These are phyloP conservation scores for Pichia sp. DNA, from an alignment of 1,139 yeast species.

Conservation along the genomic window DNA sequence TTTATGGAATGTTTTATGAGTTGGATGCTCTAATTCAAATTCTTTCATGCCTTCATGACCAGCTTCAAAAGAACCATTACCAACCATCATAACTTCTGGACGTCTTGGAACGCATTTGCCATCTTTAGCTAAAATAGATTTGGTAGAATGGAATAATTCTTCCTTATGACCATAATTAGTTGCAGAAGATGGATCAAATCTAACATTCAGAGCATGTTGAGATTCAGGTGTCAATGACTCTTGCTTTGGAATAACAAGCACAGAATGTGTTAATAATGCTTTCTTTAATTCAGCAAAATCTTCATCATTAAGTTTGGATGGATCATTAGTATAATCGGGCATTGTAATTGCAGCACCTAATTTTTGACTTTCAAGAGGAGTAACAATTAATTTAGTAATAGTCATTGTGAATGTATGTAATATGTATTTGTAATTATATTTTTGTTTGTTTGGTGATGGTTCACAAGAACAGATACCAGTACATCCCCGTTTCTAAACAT, in stretches of 20 bases:
- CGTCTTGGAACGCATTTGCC: slow-evolving; percentile 72
- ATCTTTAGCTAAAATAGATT: slow-evolving; percentile 71
- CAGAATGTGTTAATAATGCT: slow-evolving; percentile 63
- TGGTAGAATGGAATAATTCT: slow-evolving; percentile 70
- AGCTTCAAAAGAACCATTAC: slow-evolving; percentile 68
- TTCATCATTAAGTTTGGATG: slow-evolving; percentile 56
- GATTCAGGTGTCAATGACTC: slow-evolving; percentile 60
- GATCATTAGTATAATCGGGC: slow-evolving; percentile 67
- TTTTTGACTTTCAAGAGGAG: slow-evolving; percentile 46
- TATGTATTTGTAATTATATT: neutral
- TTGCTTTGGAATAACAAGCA: slow-evolving; percentile 67
- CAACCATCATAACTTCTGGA: slow-evolving; percentile 85
- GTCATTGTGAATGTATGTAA: neutral
- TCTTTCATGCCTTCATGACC: slow-evolving; percentile 59
- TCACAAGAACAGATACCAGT: neutral
- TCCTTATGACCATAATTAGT: slow-evolving; percentile 74
- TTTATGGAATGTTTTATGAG: slow-evolving; percentile 74
- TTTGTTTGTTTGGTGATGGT: neutral
- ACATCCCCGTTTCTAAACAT: neutral
- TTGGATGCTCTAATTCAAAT: slow-evolving; percentile 69
- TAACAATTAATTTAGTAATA: slow-evolving; percentile 25
- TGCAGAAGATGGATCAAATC: slow-evolving; percentile 68
- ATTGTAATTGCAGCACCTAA: slow-evolving; percentile 63
- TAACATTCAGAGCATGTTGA: slow-evolving; percentile 65
- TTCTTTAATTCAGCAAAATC: slow-evolving; percentile 58